phyloP scores from a whole-genome alignment of 306 rosid genomes.

The Quercus wislizeni region DNA sequence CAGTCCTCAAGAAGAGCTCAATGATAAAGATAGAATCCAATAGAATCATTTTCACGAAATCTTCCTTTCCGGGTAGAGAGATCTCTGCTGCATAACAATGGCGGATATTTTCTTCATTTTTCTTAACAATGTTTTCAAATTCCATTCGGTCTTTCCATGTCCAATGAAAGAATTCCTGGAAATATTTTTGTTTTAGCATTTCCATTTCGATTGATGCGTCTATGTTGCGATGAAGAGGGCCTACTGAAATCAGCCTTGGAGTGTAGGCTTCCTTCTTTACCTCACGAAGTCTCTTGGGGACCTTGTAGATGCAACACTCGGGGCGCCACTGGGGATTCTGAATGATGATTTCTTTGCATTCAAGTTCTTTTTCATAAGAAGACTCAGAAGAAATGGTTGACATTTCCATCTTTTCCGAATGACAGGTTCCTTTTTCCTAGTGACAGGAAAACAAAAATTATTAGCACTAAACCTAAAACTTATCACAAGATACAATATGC shows the following conservation, averaged over 20 bases:
- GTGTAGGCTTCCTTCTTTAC: conserved; percentile 16
- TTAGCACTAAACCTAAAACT: too few species aligned
- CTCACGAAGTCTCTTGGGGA: conserved; percentile 17
- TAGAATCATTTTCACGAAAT: neutral
- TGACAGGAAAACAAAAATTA: too few species aligned
- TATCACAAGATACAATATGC: too few species aligned
- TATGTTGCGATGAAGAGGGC: conserved; percentile 11
- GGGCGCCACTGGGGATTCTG: neutral
- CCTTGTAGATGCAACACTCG: neutral
- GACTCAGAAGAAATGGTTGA: neutral
- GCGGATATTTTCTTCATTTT: neutral
- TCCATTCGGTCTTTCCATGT: neutral
- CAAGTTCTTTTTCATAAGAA: neutral
- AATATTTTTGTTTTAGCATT: neutral
- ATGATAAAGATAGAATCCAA: conserved; percentile 24
- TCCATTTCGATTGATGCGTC: neutral
- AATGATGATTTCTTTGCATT: neutral
- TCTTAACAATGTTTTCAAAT: neutral
- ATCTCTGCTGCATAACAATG: neutral
- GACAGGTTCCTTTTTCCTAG: too few species aligned
- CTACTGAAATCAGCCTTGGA: conserved; percentile 20
- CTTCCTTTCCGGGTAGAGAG: neutral
- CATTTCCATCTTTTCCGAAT: too few species aligned
- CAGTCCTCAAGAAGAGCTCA: conserved; percentile 15
- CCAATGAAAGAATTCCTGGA: neutral